These are phyloP conservation scores for Bipolaris oryzae DNA, from an alignment of 2,329 filamentous ascomycete genomes.

Conservation along the genomic window DNA sequence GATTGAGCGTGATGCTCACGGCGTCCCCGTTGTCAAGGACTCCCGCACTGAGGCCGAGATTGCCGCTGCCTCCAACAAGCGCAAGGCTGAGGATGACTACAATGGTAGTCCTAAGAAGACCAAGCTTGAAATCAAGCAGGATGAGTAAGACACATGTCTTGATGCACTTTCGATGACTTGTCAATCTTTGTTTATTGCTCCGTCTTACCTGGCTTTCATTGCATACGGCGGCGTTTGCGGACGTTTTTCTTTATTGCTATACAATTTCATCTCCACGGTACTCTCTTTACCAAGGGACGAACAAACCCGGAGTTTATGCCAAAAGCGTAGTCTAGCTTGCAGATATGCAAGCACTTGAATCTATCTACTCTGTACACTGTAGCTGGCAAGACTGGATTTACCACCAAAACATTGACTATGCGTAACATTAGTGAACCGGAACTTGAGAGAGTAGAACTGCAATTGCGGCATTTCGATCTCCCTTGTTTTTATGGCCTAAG, in stretches of 20 bases:
- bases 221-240: constrained; percentile 5
- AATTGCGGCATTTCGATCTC: too few relatives aligned
- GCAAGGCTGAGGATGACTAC: constrained; percentile 39
- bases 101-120: constrained; percentile 37
- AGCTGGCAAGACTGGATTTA: background rate
- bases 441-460: too few relatives aligned
- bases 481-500: too few relatives aligned
- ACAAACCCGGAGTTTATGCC: background rate
- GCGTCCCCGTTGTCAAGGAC: constrained; percentile 37
- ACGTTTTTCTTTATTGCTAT: background rate
- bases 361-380: background rate
- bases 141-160: constrained; percentile 24
- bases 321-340: background rate
- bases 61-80: constrained; percentile 36
- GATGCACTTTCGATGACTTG: background rate
- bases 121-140: constrained; percentile 46
- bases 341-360: background rate
- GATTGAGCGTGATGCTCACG: constrained; percentile 34
- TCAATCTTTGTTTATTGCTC: background rate
- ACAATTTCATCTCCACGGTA: background rate
- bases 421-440: background rate
- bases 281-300: background rate
- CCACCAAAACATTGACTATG: background rate
- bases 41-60: constrained; percentile 23
- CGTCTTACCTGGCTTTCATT: background rate